Conservation (phyloP, 2,329 filamentous ascomycete genomes). For the Canariomyces notabilis region DNA sequence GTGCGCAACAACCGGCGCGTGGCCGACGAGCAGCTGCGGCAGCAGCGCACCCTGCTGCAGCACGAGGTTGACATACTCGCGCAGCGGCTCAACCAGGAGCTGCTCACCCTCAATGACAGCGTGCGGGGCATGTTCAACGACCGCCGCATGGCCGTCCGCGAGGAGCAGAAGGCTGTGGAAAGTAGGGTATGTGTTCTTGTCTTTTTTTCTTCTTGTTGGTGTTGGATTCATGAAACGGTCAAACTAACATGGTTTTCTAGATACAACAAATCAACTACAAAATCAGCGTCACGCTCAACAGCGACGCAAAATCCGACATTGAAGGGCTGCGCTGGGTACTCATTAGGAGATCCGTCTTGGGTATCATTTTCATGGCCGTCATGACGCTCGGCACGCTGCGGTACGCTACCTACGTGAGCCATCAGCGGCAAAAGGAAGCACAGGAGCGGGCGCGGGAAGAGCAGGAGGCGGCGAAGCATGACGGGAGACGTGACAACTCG, state of each 20-base stretch:
- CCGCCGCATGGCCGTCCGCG: conserved; percentile 83
- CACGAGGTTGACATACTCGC: conserved; percentile 92
- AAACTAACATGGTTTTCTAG: conserved; percentile 34
- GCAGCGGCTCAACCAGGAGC: conserved; percentile 80
- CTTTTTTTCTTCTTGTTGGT: not conserved
- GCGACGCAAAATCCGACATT: conserved; percentile 86
- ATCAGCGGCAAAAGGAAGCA: conserved; percentile 44
- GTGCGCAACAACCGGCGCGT: conserved; percentile 71
- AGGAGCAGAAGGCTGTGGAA: conserved; percentile 81
- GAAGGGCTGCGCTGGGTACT: conserved; percentile 86
- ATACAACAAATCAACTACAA: conserved; percentile 96
- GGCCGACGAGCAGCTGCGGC: conserved; percentile 74
- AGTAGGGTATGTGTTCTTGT: conserved; percentile 55
- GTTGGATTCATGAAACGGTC: not conserved
- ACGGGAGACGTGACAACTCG: conserved; percentile 43
- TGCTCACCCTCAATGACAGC: conserved; percentile 76
- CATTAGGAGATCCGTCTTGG: conserved; percentile 58
- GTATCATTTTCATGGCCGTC: conserved; percentile 62
- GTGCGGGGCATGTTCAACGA: conserved; percentile 97
- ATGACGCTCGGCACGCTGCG: conserved; percentile 55
- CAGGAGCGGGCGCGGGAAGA: conserved; percentile 36
- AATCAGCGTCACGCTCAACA: conserved; percentile 84
- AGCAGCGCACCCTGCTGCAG: conserved; percentile 79
- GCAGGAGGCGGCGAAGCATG: conserved; percentile 39
- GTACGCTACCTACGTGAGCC: conserved; percentile 53